Evolutionary conservation across 352 stramenopile species (phyloP), one percentile per base, ranked within the genome.

Genomic region (Phytopythium oedochilum): DNA sequence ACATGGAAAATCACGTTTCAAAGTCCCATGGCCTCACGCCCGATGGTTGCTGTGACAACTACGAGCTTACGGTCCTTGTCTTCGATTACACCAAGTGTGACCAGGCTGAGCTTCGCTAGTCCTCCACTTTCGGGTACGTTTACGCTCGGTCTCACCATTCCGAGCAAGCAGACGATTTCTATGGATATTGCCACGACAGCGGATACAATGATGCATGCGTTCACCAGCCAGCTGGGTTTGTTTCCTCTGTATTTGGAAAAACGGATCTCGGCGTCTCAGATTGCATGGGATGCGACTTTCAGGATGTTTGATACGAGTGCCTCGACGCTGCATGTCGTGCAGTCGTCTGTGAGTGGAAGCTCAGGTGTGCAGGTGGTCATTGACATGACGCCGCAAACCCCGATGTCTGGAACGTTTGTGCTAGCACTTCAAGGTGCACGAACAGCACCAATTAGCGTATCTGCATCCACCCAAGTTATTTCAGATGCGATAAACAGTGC

Each of bases 1-100:
- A 32, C 54, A 7, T 76, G 67, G 64, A 47, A 60, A n/a, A 44
- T 80, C 56, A 80, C 67, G 2, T 77, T 76, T 35, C 28, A 54
- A 9, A 54, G 46, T 2, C 28, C 54, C 7, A 52, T 61, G 14
- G 29, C 38, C 0, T 44, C 55, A n/a, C 59, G 70, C 0, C 56
- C 61, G 23, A 26, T 80, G 22, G 4, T 77, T 12, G 53, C 39
- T 14, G 32, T 70, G 5, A 20, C 35, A 17, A 54, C 54, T 28
- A 47, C 35, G n/a, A 64, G 17, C 23, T 55, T 80, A 15, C 10
- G 23, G 6, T 75, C 63, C 5, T 22, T 32, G 14, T 10, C 40
- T 1, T 31, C 39, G 0, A 63, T 78, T 11, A 63, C 52, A 7
- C 45, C 52, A 17, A 55, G 25, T 22, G 55, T 74, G 1, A 57